Base-by-base conservation (phyloP, 805 yeast species). In the Kuraishia hungarica region DNA sequence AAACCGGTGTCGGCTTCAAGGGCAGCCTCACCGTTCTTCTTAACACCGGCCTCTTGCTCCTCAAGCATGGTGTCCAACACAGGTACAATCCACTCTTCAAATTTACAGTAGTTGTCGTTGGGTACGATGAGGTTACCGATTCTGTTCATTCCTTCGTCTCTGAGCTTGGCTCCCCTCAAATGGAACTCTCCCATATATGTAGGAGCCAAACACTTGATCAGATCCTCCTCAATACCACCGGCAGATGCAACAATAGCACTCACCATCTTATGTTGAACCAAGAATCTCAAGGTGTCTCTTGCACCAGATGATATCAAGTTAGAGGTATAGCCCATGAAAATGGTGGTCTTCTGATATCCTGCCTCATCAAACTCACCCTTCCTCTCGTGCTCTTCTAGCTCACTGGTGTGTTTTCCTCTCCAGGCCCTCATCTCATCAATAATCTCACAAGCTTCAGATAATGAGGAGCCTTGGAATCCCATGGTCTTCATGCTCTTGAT, bases 1-100 rank as follows among this genome's bases (percentile, higher is more conserved):
- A 88, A 77, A n/a, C 82, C 78, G 24, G 79, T 78, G 39, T 83
- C 87, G 17, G 89, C 84, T 62, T 89, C 87, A 59, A 86, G 71
- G 24, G 78, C 74, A 17, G 79, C 81, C 2, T 71, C 62, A 2
- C 89, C 89, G 49, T 74, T 72, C 56, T 77, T 72, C 51, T 68
- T 71, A 60, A 83, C 83, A 57, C 79, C 83, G 54, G 69, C 83
- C 62, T 88, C 89, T 72, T 93, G 98, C 71, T 94, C 99, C 62
- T 87, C 87, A 55, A 92, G 77, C 83, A 92, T 83, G 51, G 76
- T 82, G 66, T 91, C 97, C 65, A 94, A 78, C 55, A 94, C 80
- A 39, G 99, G 99, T 39, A 94, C 96, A 61, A 96, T 89, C 99
- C 99, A 94, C 70, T 96, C 99, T 73, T 94, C 99, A 67, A 94